These are phyloP conservation scores for Zostera marina DNA, from an alignment of 116 monocot genomes.

Conservation along the genomic window DNA sequence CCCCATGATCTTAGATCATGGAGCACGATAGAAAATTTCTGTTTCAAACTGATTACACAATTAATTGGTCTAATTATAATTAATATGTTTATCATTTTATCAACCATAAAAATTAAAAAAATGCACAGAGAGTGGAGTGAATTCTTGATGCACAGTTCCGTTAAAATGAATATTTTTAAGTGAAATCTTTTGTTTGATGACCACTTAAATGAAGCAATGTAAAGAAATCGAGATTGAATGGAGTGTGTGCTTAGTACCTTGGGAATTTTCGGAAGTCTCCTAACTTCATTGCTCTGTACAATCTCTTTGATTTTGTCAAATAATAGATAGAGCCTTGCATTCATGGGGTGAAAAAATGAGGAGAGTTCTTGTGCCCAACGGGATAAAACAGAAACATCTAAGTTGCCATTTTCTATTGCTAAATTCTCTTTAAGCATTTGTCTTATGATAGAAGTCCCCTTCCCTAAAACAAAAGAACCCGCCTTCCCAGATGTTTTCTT, in stretches of 20 bases:
- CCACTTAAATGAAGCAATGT: background rate
- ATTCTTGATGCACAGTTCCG: too few relatives aligned
- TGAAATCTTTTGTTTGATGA: background rate
- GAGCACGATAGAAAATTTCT: too few relatives aligned
- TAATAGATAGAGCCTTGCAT: conserved; percentile 19
- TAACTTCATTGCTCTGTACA: conserved; percentile 90
- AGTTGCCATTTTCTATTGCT: conserved; percentile 3
- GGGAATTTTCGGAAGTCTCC: conserved; percentile 95
- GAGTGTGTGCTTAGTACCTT: conserved; percentile 40
- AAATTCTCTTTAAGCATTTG: conserved; percentile 33
- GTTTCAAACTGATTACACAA: too few relatives aligned
- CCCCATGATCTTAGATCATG: too few relatives aligned
- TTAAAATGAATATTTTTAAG: background rate
- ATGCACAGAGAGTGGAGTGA: too few relatives aligned
- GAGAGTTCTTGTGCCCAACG: conserved; percentile 32
- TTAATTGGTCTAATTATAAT: too few relatives aligned
- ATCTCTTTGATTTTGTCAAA: conserved; percentile 69
- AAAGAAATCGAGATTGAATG: background rate
- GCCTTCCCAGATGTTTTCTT: conserved; percentile 76
- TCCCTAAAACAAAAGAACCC: conserved; percentile 56
- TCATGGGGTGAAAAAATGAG: conserved; percentile 55
- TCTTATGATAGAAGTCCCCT: conserved; percentile 57
- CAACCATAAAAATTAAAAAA: too few relatives aligned
- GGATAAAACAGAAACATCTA: conserved; percentile 19
- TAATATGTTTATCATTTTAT: too few relatives aligned